Evolutionary conservation across 257 asterid genomes (phyloP), one percentile per base, ranked within the genome.

Genomic region (Ehretia macrophylla): DNA sequence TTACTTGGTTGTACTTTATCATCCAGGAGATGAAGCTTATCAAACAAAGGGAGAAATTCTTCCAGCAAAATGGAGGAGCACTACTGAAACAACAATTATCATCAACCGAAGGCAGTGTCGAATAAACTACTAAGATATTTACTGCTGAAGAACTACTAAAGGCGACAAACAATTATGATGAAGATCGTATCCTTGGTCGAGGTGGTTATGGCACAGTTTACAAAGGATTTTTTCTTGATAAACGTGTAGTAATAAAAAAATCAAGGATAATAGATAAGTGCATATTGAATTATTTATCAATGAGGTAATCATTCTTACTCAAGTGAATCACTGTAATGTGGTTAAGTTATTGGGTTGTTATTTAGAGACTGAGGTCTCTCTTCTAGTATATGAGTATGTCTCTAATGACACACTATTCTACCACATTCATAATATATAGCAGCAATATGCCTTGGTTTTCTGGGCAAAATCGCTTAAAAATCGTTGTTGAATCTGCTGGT

Each of bases 241-340:
- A 70, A 1, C 76, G 39, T 21, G 48, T 74, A 0, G 86, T 90
- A 3, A 64, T 86, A 4, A 86, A 83, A 23, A 83, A 79, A 60
- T 81, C 86, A 0, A 70, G 65, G 32, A 13, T 77, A 1, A 73
- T 83, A 75, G 86, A 83, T 1, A 70, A 79, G 40, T 55, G 40
- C 86, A 81, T 18, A 75, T 86, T 17, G 88, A 83, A 55, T 77
- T 72, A 64, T 86, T 86, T 78, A 83, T 86, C 50, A 86, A 85
- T 42, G 95, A 81, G 73, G 83, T 85, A 18, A 58, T 79, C 17
- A 81, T 86, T 56, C 64, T 83, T 52, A 75, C 95, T 14, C 85
- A 83, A 45, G 61, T 86, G 39, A 81, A 81, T 40, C 92, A 83
- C 14, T 35, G 89, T 12, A 79, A 83, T 1, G 87, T 83, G 0